Percentiles rank a stretch among this genome's conserved stretches.
These are phyloP conservation scores for Fusarium udum DNA, from an alignment of 2,329 filamentous ascomycete species.

Conservation along the genomic window DNA sequence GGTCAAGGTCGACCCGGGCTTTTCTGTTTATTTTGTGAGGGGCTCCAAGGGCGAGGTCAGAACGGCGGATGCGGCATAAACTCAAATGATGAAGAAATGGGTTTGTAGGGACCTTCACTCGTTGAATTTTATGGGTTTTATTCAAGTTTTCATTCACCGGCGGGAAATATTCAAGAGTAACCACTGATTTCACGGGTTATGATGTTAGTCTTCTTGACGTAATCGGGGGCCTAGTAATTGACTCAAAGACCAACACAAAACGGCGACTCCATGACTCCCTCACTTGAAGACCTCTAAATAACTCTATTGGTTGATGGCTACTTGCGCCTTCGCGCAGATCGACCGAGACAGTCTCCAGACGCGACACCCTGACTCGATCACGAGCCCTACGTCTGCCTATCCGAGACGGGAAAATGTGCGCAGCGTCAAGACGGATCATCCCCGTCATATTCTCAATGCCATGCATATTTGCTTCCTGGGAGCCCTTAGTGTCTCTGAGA, in stretches of 20 bases:
- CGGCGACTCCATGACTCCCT: rapidly evolving
- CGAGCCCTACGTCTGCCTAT: not conserved
- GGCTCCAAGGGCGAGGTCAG: not conserved
- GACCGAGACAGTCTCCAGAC: rapidly evolving
- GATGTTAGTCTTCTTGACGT: not conserved
- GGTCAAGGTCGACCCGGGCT: not conserved
- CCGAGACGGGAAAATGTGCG: not conserved
- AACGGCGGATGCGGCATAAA: not conserved
- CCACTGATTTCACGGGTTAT: not conserved
- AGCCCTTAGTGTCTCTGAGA: rapidly evolving
- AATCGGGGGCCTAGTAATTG: too few relatives aligned
- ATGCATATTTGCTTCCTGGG: rapidly evolving
- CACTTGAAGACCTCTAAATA: too few relatives aligned
- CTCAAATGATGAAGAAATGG: rapidly evolving
- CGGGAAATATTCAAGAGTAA: not conserved
- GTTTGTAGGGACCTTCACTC: rapidly evolving
- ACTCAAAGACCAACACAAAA: not conserved
- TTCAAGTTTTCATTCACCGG: not conserved
- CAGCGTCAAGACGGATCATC: not conserved
- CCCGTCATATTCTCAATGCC: not conserved
- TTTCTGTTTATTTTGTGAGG: not conserved
- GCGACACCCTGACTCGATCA: not conserved
- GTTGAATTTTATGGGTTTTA: rapidly evolving
- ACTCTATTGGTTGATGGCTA: not conserved
- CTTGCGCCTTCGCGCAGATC: too few relatives aligned